Evolutionary conservation across 371 early-diverging fungal species (phyloP).

Genomic region (Parasitella parasitica): DNA sequence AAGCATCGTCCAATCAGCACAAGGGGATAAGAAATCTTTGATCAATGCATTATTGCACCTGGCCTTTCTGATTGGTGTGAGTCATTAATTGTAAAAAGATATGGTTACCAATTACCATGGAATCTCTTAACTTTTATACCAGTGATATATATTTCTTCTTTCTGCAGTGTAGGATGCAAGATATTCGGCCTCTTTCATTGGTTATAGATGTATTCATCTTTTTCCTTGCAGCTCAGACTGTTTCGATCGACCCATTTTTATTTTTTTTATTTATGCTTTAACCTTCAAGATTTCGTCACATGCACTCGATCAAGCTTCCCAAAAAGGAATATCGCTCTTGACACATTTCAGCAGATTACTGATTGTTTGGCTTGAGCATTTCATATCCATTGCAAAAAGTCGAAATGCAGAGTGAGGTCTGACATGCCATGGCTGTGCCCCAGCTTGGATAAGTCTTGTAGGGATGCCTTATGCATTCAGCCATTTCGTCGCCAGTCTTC

Average conservation of each 20-base stretch:
- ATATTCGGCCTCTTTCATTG: not conserved
- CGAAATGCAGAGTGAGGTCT: no score
- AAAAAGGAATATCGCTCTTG: not conserved
- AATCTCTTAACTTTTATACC: not conserved
- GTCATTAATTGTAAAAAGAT: constrained; percentile 32
- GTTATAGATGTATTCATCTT: not conserved
- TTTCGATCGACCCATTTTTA: not conserved
- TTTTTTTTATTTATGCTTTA: no score
- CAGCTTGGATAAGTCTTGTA: no score
- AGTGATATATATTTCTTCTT: not conserved
- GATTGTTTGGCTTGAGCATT: no score
- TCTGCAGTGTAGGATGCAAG: not conserved
- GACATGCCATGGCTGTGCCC: no score
- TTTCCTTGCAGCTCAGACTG: not conserved
- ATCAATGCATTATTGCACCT: constrained; percentile 27
- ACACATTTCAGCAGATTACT: not conserved
- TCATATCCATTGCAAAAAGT: no score
- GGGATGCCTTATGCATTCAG: no score
- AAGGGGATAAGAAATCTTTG: constrained; percentile 14
- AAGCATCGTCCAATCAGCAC: constrained; percentile 23
- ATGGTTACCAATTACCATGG: not conserved
- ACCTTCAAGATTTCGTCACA: not conserved
- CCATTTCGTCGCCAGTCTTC: no score
- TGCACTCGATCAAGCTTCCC: not conserved
- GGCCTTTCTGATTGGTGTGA: constrained; percentile 46